These are phyloP conservation scores for Ganoderma meredithae DNA, from an alignment of 1,284 basidiomycete species.

Conservation along the genomic window DNA sequence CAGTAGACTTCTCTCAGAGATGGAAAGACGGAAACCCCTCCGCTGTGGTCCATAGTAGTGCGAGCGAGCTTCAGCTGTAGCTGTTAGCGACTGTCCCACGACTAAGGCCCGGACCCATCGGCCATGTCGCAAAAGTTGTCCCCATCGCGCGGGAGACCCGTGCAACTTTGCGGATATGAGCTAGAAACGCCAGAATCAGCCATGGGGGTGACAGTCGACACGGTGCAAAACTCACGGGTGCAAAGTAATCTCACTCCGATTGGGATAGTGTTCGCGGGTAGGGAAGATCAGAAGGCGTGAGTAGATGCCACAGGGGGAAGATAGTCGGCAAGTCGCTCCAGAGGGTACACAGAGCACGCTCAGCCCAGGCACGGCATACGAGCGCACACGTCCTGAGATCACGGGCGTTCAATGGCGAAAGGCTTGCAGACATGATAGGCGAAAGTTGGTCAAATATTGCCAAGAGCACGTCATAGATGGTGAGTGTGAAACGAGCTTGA, in stretches of 20 bases:
- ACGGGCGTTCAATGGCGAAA: neutral
- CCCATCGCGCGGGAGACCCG: neutral
- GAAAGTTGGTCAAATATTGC: neutral
- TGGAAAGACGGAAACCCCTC: neutral
- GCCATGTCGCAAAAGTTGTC: neutral
- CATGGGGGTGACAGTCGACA: too few species aligned
- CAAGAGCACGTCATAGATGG: neutral
- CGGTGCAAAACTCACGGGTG: too few species aligned
- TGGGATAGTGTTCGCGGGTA: neutral
- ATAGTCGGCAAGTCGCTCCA: neutral
- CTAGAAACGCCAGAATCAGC: neutral
- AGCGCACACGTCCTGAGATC: neutral
- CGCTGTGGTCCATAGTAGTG: neutral
- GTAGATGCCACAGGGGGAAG: neutral
- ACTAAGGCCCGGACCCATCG: neutral
- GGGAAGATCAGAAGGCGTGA: neutral
- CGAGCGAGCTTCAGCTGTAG: neutral
- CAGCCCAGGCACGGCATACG: neutral
- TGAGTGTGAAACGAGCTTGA: neutral
- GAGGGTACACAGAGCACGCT: neutral
- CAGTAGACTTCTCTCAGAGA: neutral
- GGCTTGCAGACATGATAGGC: neutral
- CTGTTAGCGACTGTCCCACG: neutral
- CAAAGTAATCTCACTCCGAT: too few species aligned
- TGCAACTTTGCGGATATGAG: neutral